Conservation (phyloP, 305 asterid genomes). For the Fraxinus sp. region DNA sequence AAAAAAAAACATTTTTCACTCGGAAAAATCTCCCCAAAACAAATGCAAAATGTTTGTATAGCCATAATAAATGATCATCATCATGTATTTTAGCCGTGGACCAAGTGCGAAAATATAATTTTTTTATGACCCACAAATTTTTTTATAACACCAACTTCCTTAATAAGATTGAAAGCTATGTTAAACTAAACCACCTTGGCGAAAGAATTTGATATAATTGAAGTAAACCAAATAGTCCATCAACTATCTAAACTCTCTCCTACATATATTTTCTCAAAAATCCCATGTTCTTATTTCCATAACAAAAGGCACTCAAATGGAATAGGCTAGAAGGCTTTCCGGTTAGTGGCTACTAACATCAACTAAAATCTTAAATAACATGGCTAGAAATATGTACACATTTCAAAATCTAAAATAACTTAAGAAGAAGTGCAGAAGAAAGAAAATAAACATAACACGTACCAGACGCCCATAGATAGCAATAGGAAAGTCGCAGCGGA, state of each 20-base stretch:
- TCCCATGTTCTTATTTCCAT: not conserved
- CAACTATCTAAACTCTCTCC: not conserved
- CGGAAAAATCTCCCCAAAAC: not conserved
- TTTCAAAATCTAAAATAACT: not conserved
- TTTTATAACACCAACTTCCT: not conserved
- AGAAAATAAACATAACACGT: not conserved
- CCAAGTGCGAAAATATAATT: not conserved
- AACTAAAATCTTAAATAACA: not conserved
- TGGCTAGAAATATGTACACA: not conserved
- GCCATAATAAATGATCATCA: not conserved
- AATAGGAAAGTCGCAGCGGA: conserved; percentile 74
- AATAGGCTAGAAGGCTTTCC: not conserved
- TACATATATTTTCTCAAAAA: not conserved
- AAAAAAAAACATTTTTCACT: not conserved
- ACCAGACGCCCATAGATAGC: conserved; percentile 88
- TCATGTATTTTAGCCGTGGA: not conserved
- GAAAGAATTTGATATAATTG: not conserved
- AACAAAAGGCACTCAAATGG: not conserved
- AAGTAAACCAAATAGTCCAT: not conserved
- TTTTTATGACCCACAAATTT: not conserved
- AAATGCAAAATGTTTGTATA: not conserved
- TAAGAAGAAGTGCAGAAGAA: not conserved
- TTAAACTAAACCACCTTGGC: not conserved
- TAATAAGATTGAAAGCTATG: not conserved
- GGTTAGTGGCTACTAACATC: not conserved